phyloP scores from a whole-genome alignment of 106 monocot genomes.

The Platanthera guangdongensis region DNA sequence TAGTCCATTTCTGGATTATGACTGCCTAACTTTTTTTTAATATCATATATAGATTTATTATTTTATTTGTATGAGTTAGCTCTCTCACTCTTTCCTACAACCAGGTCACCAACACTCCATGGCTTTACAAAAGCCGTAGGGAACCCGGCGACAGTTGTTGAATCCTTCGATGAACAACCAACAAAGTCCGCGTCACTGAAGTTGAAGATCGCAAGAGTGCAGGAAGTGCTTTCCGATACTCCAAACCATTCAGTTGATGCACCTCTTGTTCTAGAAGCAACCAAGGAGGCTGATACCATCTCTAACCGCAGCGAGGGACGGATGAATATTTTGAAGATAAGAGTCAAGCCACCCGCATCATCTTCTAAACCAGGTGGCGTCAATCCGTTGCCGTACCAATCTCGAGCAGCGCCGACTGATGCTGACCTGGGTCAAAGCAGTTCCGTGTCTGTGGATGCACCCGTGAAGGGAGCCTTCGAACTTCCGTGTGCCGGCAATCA shows the following conservation, averaged over 20 bases:
- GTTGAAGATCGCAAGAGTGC: constrained; percentile 28
- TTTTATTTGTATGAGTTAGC: neutral
- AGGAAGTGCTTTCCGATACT: constrained; percentile 28
- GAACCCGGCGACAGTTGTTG: constrained; percentile 16
- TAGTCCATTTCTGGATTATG: no score
- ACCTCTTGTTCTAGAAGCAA: constrained; percentile 9
- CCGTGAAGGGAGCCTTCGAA: constrained; percentile 29
- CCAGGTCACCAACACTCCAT: constrained; percentile 81
- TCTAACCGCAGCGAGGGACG: constrained; percentile 72
- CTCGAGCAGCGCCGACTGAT: constrained; percentile 39
- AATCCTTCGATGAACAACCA: constrained; percentile 35
- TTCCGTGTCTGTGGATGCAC: constrained; percentile 95
- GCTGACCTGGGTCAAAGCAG: constrained; percentile 60
- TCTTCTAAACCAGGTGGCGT: constrained; percentile 51
- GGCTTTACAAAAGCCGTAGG: constrained; percentile 40
- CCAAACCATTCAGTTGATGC: constrained; percentile 23
- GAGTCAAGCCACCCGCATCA: constrained; percentile 54
- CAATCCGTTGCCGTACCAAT: constrained; percentile 26
- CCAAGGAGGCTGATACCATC: constrained; percentile 52
- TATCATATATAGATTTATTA: neutral
- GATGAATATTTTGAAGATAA: constrained; percentile 60
- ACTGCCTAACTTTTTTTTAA: no score
- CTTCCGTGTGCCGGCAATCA: constrained; percentile 27
- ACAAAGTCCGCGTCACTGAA: constrained; percentile 28
- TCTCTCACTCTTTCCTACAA: constrained; percentile 1